Base-by-base conservation (phyloP, 192 early-diverging fungal species). In the Rhizoclosmatium globosum region DNA sequence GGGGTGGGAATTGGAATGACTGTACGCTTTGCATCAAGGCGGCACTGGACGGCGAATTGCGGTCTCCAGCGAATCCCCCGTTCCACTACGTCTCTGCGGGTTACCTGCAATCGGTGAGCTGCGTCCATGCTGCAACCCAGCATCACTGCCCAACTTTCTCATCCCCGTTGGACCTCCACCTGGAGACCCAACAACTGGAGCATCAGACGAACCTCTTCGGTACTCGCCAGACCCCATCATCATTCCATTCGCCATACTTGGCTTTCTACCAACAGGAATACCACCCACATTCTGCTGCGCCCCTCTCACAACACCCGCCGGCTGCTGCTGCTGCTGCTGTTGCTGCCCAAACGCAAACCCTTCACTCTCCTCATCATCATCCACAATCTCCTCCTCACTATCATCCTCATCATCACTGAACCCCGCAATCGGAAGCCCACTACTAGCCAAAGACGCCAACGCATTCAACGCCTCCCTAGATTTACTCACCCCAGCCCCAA, bases 331-430 rank as follows among this genome's bases (percentile, higher is more conserved):
- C 31, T 31, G 53, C 53, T 57, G 53, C 53, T 17, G 64, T 15
- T 15, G 21, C 53, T 17, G n/a, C 31, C 42, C 46, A 13, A 45
- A 47, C 50, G 38, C 53, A 21, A 23, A n/a, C 17, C 39, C 48
- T 4, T 15, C 47, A 47, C 4, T n/a, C 17, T 57, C 70, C 17
- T 19, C 47, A 47, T 23, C 70, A 38, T 39, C 70, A 23, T 48
- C 70, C 13, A 23, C 71, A 13, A 23, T 56, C 13, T 46, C 53
- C 41, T 68, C 13, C n/a, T 65, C 74, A 41, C 59, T 56, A 64
- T 65, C 62, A 31, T 39, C n/a, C 44, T 77, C 76, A 48, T 77
- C 76, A 65, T 77, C 76, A 47, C 62, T 67, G 76, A 67, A 77
- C 7, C 76, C 76, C 4, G 64, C 76, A 3, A 66, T 44, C 11